Evolutionary conservation across 2,329 filamentous ascomycete species (phyloP).

Genomic region (Neofusicoccum sp.): DNA sequence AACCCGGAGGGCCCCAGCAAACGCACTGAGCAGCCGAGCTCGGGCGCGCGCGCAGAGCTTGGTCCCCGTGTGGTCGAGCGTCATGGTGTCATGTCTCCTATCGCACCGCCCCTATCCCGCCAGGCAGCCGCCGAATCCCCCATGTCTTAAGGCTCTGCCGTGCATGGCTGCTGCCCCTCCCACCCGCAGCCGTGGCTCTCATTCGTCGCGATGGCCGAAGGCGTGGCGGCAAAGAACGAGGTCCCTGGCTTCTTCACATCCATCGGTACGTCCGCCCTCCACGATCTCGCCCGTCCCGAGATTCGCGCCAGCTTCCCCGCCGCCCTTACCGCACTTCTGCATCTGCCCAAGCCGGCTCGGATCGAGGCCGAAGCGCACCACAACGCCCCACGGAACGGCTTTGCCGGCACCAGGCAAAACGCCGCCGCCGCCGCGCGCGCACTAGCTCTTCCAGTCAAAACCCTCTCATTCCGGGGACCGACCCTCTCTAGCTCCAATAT

Average conservation of each 20-base stretch:
- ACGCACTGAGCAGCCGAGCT: not conserved
- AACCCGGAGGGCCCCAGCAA: not conserved
- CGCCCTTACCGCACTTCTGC: not conserved
- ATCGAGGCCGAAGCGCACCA: constrained; percentile 8
- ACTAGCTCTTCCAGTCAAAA: no score
- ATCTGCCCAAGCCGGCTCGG: not conserved
- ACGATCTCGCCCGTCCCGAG: not conserved
- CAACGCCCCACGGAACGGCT: not conserved
- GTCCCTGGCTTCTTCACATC: not conserved
- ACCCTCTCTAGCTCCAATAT: not conserved
- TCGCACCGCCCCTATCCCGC: constrained; percentile 10
- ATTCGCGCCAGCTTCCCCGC: not conserved
- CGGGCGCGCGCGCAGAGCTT: not conserved
- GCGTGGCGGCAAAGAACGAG: not conserved
- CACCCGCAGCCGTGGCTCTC: constrained; percentile 1
- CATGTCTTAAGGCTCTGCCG: not conserved
- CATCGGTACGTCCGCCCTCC: not conserved
- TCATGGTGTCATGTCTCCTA: constrained; percentile 10
- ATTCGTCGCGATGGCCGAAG: constrained; percentile 11
- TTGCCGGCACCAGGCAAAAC: constrained; percentile 4
- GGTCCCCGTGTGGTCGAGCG: constrained; percentile 1
- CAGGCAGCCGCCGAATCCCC: not conserved
- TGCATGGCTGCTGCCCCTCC: not conserved
- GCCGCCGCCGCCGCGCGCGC: not conserved
- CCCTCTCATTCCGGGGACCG: no score